Evolutionary conservation across 2,329 filamentous ascomycete species (phyloP).

Genomic region (Pyricularia grisea): DNA sequence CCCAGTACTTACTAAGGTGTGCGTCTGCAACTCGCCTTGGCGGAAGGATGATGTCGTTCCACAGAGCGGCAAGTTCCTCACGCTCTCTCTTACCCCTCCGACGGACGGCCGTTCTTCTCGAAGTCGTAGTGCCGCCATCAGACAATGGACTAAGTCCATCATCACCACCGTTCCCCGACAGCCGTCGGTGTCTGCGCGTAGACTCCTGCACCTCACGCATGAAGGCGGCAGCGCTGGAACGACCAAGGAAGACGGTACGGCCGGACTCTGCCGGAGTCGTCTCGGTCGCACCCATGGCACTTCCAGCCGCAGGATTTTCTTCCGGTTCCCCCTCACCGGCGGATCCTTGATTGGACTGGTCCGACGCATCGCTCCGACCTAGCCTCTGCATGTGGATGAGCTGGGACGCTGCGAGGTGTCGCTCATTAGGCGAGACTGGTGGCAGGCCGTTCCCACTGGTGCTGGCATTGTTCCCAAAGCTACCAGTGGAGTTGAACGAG

Average conservation of each 20-base stretch:
- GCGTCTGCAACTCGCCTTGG: slow-evolving; percentile 4
- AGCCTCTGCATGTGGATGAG: slow-evolving; percentile 4
- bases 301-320: not conserved
- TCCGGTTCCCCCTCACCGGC: not conserved
- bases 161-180: not conserved
- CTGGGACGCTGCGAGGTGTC: slow-evolving; percentile 2
- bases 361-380: not conserved
- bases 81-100: slow-evolving; percentile 1
- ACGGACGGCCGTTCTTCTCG: not conserved
- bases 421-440: not conserved
- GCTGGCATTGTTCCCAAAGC: not conserved
- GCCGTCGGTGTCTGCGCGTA: not conserved
- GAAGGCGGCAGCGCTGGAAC: slow-evolving; percentile 5
- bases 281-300: slow-evolving; percentile 3
- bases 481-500: not conserved
- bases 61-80: slow-evolving; percentile 3
- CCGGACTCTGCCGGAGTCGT: not conserved
- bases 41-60: slow-evolving; percentile 5
- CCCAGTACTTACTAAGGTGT: slow-evolving; percentile 7
- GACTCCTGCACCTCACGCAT: slow-evolving; percentile 5
- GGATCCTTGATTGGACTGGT: not conserved
- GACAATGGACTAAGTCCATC: not conserved
- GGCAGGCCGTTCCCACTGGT: not conserved
- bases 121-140: not conserved
- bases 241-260: slow-evolving; percentile 4